phyloP scores from a whole-genome alignment of 495 filamentous ascomycete species.

The Podospora bellae-mahoneyi region DNA sequence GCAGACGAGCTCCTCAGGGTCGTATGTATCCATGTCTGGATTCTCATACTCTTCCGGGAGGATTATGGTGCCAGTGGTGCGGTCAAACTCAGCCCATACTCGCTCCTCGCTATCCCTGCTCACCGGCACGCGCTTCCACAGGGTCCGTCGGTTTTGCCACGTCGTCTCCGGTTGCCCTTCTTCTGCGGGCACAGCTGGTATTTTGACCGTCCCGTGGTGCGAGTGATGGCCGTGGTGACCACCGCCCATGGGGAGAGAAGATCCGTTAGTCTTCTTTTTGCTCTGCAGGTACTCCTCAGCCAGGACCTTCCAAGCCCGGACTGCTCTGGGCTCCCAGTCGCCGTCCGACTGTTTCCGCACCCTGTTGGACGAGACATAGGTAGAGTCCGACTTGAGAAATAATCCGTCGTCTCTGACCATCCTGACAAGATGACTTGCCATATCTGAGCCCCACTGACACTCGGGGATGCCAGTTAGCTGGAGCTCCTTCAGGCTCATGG shows the following conservation, averaged over 20 bases:
- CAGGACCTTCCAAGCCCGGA: slow-evolving; percentile 35
- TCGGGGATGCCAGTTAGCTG: slow-evolving; percentile 41
- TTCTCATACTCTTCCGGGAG: slow-evolving; percentile 23
- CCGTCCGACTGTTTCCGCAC: slow-evolving; percentile 31
- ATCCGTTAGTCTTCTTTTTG: background rate
- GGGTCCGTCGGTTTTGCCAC: slow-evolving; percentile 36
- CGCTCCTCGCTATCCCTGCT: slow-evolving; percentile 33
- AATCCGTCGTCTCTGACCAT: slow-evolving; percentile 48
- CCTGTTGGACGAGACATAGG: slow-evolving; percentile 33
- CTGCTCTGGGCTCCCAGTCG: slow-evolving; percentile 26
- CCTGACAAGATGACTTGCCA: slow-evolving; percentile 35
- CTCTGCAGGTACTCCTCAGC: slow-evolving; percentile 18
- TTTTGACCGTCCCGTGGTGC: slow-evolving; percentile 6
- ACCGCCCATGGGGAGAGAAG: background rate
- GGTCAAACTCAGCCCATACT: slow-evolving; percentile 44
- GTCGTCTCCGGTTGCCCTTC: slow-evolving; percentile 39
- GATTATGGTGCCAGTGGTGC: slow-evolving; percentile 34
- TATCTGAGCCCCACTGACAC: slow-evolving; percentile 34
- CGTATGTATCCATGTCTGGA: slow-evolving; percentile 25
- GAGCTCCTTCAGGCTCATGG: slow-evolving; percentile 44
- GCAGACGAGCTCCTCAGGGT: slow-evolving; percentile 31
- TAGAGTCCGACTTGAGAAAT: slow-evolving; percentile 33
- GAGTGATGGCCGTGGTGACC: slow-evolving; percentile 14
- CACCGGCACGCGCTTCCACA: slow-evolving; percentile 45
- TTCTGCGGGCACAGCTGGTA: slow-evolving; percentile 35